Conservation (phyloP, 2,329 filamentous ascomycete species). For the Colletotrichum lentis region DNA sequence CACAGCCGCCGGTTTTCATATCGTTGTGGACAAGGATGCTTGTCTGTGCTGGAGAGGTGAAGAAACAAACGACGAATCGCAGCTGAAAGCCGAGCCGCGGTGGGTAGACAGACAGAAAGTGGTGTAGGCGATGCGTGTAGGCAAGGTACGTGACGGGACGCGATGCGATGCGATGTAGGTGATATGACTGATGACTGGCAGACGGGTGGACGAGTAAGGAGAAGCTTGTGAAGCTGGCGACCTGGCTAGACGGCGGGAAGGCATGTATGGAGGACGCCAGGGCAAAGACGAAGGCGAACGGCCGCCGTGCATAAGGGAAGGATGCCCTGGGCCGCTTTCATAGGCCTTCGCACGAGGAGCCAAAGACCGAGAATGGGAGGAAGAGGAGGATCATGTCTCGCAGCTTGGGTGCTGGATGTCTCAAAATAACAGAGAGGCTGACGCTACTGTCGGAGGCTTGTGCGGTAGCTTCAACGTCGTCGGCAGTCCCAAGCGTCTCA, state of each 20-base stretch:
- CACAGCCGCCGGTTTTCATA: slow-evolving; percentile 29
- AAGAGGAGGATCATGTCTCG: slow-evolving; percentile 11
- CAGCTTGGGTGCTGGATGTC: slow-evolving; percentile 25
- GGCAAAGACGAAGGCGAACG: not conserved
- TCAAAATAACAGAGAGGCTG: slow-evolving; percentile 34
- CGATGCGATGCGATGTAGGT: slow-evolving; percentile 30
- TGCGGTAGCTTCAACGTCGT: slow-evolving; percentile 36
- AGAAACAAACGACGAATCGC: slow-evolving; percentile 10
- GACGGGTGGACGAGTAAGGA: slow-evolving; percentile 9
- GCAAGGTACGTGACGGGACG: slow-evolving; percentile 28
- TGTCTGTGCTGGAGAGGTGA: slow-evolving; percentile 6
- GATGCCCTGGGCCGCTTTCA: not conserved
- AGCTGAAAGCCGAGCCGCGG: slow-evolving; percentile 17
- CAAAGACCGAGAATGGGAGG: slow-evolving; percentile 1
- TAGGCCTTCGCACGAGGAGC: not conserved
- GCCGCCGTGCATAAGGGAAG: not conserved
- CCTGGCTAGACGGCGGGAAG: slow-evolving; percentile 11
- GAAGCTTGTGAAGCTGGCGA: slow-evolving; percentile 17
- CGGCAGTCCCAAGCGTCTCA: slow-evolving; percentile 8
- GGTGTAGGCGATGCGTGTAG: slow-evolving; percentile 16
- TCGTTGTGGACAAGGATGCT: slow-evolving; percentile 18
- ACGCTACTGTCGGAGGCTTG: slow-evolving; percentile 36
- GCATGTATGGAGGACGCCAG: not conserved
- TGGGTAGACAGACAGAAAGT: not conserved
- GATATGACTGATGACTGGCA: slow-evolving; percentile 26